Conservation (phyloP, 768 basidiomycete genomes). For the Mycena pura region DNA sequence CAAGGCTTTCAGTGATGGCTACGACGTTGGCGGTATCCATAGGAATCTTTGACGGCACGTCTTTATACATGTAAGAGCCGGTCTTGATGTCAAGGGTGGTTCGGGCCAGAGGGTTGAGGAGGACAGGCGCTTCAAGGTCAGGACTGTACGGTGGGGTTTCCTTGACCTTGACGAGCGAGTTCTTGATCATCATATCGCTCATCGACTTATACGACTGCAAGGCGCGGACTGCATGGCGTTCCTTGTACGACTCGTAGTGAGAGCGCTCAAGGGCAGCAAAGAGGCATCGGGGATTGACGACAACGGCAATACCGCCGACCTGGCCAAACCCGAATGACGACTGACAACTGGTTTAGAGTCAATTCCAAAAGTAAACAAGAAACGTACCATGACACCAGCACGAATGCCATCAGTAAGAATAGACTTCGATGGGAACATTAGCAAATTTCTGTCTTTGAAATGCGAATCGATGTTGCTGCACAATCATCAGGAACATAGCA, state of each 20-base stretch:
- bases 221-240: constrained; percentile 68
- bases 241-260: constrained; percentile 79
- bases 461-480: constrained; percentile 90
- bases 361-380: not conserved
- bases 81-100: constrained; percentile 82
- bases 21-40: constrained; percentile 73
- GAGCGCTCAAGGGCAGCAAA: constrained; percentile 83
- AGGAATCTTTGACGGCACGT: constrained; percentile 58
- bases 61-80: constrained; percentile 82
- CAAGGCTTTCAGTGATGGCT: constrained; percentile 62
- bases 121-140: constrained; percentile 85
- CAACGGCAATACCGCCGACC: constrained; percentile 90
- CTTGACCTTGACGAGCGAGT: constrained; percentile 93
- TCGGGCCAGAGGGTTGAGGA: constrained; percentile 94
- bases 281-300: constrained; percentile 91
- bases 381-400: constrained; percentile 81
- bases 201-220: constrained; percentile 85
- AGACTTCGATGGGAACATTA: constrained; percentile 97
- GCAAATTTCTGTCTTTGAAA: constrained; percentile 86
- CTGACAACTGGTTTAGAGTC: constrained; percentile 40
- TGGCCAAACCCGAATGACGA: constrained; percentile 99
- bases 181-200: constrained; percentile 95
- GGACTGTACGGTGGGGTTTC: constrained; percentile 87
- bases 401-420: constrained; percentile 94
- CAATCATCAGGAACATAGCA: constrained; percentile 2